phyloP scores from a whole-genome alignment of 2,329 filamentous ascomycete genomes.

The Ophiobolus disseminans region DNA sequence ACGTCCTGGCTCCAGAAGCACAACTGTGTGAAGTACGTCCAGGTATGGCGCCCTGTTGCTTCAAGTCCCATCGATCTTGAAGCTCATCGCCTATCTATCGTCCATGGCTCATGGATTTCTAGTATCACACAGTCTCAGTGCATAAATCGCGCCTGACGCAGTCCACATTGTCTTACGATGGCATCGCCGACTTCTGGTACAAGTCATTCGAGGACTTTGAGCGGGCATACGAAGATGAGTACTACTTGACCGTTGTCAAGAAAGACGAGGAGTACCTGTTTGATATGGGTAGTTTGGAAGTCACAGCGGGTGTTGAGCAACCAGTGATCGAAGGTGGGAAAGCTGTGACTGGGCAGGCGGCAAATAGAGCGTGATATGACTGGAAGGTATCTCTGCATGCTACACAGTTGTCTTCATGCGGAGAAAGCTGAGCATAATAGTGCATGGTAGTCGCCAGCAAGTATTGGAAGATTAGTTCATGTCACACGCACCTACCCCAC shows the following conservation, averaged over 20 bases:
- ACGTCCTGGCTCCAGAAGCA: constrained; percentile 28
- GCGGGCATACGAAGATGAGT: constrained; percentile 29
- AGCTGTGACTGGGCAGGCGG: neutral
- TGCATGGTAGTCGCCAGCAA: no score
- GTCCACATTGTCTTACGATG: constrained; percentile 25
- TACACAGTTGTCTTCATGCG: no score
- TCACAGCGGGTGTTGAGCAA: constrained; percentile 19
- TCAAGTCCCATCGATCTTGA: no score
- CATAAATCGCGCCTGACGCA: constrained; percentile 22
- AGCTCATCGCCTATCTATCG: no score
- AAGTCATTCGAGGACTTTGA: constrained; percentile 33
- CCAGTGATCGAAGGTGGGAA: constrained; percentile 23
- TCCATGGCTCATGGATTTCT: neutral
- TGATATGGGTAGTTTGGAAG: constrained; percentile 16
- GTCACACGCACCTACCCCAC: no score
- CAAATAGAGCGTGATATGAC: neutral
- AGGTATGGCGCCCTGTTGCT: constrained; percentile 25
- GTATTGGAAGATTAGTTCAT: no score
- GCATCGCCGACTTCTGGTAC: constrained; percentile 36
- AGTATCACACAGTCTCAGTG: constrained; percentile 32
- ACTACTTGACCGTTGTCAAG: constrained; percentile 27
- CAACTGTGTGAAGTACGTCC: constrained; percentile 32
- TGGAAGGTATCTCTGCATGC: no score
- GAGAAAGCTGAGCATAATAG: no score
- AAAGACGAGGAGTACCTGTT: constrained; percentile 33